Base-by-base conservation (phyloP, 2,329 filamentous ascomycete genomes). In the Fusarium torulosum region DNA sequence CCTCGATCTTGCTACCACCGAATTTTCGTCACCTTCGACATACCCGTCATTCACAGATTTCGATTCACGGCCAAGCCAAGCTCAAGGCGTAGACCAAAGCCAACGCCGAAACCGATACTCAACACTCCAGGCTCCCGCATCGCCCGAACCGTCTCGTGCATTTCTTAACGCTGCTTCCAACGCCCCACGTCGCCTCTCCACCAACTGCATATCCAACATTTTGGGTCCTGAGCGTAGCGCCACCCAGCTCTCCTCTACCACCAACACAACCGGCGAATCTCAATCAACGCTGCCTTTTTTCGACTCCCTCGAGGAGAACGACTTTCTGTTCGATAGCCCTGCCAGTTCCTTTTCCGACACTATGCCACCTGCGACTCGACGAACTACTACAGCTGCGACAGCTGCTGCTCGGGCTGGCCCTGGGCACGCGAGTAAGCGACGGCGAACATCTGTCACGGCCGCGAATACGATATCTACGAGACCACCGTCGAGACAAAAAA, bases 21-120 rank as follows among this genome's bases (percentile, higher is more conserved):
- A 77, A 15, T 78, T 78, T 53, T 79, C 77, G 11, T 80, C 78
- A 4, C 78, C 78, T 21, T 79, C 79, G 20, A 73, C 66, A 15
- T 79, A 79, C 49, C 76, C 77, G 7, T 65, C 73, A 38, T 75
- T 79, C 59, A 67, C 61, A 15, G 57, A 60, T 51, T 35, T 58
- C 19, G 53, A 47, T 53, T 50, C 58, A 55, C 70, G 47, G 23
- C 68, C 53, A 20, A 67, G 35, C 33, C 64, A 59, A 43, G 27
- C 17, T 29, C 62, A 63, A 20, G 29, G 50, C 53, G 49, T 54
- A 54, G 59, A 43, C 44, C 59, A 66, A 38, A 46, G 51, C 17
- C 35, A 37, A 7, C 15, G 33, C 15, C 33, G 6, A 35, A 35
- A 35, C 17, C 33, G 15, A n/a, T 19, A 37, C 20, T 56, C 63